Base-by-base conservation (phyloP, 768 basidiomycete genomes). In the Suillus cothurnatus region DNA sequence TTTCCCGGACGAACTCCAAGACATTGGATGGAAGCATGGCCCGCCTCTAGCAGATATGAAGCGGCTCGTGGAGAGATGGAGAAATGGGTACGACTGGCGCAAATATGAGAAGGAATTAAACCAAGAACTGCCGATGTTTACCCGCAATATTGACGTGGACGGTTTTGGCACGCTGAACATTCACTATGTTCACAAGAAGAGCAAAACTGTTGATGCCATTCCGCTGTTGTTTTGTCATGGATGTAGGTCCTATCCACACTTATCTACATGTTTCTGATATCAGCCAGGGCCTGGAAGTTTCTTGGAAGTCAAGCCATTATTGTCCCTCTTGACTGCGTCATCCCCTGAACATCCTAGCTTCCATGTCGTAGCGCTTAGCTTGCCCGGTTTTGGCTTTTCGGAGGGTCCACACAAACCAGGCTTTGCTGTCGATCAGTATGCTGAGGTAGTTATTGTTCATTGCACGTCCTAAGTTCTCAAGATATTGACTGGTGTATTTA, bases 161-260 rank as follows among this genome's bases (percentile, higher is more conserved):
- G 79, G 77, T 3, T 82, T 81, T 64, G 85, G 81, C 0, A 71
- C 76, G 5, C 74, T 87, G 52, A 82, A 84, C 65, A 81, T 88
- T 8, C 87, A 90, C 66, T 89, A 86, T 62, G 80, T 88, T 17
- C 86, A 88, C 71, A 78, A 85, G 73, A 80, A 77, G 71, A 87
- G 86, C 69, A 62, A 65, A 8, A 68, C 77, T 0, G 66, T 66
- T 1, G 72, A 76, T 21, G 86, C 87, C 0, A 84, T 89, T 28
- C 87, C 88, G 0, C 71, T 90, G 23, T 74, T 89, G 32, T 88
- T 85, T 66, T 80, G 88, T 14, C 88, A 89, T 66, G 88, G 88
- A 47, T 89, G 87, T 81, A 78, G 78, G 1, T 81, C 82, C 28
- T 81, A 85, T 12, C 60, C 74, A 8, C 81, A 78, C 2, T 77